phyloP scores from a whole-genome alignment of 352 stramenopile species.

The Thalassiosira mediterranea region DNA sequence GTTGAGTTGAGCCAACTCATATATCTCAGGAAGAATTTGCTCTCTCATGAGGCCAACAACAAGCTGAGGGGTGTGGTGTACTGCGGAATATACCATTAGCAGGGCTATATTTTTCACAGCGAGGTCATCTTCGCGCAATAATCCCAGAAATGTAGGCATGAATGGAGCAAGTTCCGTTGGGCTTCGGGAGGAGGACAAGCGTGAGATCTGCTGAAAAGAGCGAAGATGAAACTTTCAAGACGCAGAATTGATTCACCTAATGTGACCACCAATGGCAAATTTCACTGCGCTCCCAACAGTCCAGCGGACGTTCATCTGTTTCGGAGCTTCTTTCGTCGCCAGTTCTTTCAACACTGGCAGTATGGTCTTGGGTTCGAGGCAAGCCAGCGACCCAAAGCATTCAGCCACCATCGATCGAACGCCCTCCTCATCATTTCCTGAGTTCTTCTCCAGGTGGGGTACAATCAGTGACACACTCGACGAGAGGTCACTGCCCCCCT shows the following conservation, averaged over 20 bases:
- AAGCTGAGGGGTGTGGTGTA: conserved; percentile 91
- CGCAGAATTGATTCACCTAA: no score
- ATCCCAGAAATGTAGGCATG: conserved; percentile 89
- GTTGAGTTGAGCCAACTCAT: conserved; percentile 90
- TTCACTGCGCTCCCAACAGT: conserved; percentile 93
- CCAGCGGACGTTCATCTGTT: conserved; percentile 84
- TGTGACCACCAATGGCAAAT: conserved; percentile 83
- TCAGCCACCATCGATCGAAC: conserved; percentile 97
- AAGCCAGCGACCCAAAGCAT: conserved; percentile 94
- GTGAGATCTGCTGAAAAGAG: no score
- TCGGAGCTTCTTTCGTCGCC: conserved; percentile 64
- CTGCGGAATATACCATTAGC: conserved; percentile 94
- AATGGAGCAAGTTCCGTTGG: conserved; percentile 58
- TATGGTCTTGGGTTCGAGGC: conserved; percentile 89
- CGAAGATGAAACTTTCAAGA: no score
- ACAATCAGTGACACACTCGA: conserved; percentile 89
- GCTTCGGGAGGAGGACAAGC: no score
- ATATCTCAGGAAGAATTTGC: conserved; percentile 90
- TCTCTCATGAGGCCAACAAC: conserved; percentile 83
- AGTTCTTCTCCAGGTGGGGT: conserved; percentile 92
- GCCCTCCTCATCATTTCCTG: conserved; percentile 91
- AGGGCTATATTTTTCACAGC: conserved; percentile 93
- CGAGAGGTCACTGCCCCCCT: conserved; percentile 66
- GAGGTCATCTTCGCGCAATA: conserved; percentile 95
- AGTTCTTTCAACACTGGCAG: conserved; percentile 90